Conservation (phyloP, 2,329 filamentous ascomycete genomes). For the Polychaeton citri region DNA sequence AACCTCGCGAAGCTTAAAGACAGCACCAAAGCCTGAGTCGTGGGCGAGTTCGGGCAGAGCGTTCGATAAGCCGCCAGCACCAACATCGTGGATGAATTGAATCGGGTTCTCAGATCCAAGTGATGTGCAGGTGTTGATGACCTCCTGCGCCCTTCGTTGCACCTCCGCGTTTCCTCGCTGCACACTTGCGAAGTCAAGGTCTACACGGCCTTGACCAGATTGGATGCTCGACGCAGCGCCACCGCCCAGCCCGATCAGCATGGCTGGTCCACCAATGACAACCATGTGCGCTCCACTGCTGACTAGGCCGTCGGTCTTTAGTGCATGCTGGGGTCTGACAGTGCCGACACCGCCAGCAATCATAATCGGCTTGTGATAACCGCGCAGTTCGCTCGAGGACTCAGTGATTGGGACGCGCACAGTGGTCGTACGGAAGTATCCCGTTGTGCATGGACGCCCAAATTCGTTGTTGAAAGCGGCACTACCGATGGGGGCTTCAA, state of each 20-base stretch:
- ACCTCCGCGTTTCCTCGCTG: constrained; percentile 96
- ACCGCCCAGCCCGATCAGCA: constrained; percentile 93
- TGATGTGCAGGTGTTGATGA: constrained; percentile 86
- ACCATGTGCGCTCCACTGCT: constrained; percentile 80
- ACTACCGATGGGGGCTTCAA: constrained; percentile 89
- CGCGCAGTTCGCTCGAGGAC: constrained; percentile 58
- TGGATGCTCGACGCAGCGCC: constrained; percentile 87
- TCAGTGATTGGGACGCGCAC: constrained; percentile 50
- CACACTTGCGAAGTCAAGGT: constrained; percentile 93
- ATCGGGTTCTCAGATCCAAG: constrained; percentile 80
- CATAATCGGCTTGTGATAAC: constrained; percentile 98
- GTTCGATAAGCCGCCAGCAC: constrained; percentile 75
- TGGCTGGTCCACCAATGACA: constrained; percentile 87
- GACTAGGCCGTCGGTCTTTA: constrained; percentile 71
- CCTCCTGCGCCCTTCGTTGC: constrained; percentile 89
- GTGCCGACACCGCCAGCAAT: constrained; percentile 92
- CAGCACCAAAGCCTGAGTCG: constrained; percentile 80
- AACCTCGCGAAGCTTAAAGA: constrained; percentile 82
- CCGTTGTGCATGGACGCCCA: constrained; percentile 73
- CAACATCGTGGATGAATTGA: constrained; percentile 93
- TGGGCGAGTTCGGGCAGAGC: constrained; percentile 82
- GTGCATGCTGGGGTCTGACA: constrained; percentile 76
- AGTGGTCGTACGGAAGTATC: constrained; percentile 83
- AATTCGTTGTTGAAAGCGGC: constrained; percentile 98
- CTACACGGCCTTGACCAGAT: constrained; percentile 76